Evolutionary conservation across 1,284 basidiomycete species (phyloP).

Genomic region (Bondarzewia mesenterica): DNA sequence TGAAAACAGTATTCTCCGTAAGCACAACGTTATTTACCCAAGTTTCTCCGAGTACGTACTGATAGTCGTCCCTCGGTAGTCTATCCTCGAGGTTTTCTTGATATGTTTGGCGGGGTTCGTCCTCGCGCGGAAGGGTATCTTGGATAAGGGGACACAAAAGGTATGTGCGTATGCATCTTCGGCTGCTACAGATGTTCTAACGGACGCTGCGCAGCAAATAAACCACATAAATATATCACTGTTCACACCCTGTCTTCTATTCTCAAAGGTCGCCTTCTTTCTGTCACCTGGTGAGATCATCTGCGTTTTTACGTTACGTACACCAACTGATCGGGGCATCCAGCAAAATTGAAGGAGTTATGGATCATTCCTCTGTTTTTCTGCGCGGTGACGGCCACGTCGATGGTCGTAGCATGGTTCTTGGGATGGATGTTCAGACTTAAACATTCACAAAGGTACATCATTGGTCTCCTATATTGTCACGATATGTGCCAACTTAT

Average conservation of each 20-base stretch:
- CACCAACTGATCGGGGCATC: conserved; percentile 7
- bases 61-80: conserved; percentile 41
- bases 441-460: conserved; percentile 53
- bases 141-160: conserved; percentile 88
- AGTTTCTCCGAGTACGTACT: neutral
- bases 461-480: neutral
- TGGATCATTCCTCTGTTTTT: conserved; percentile 89
- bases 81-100: conserved; percentile 85
- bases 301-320: neutral
- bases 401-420: conserved; percentile 44
- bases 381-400: conserved; percentile 59
- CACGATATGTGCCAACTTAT: neutral
- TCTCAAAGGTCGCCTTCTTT: conserved; percentile 89
- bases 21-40: conserved; percentile 13
- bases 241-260: conserved; percentile 88
- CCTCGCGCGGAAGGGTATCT: conserved; percentile 71
- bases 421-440: conserved; percentile 46
- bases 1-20: conserved; percentile 49
- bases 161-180: conserved; percentile 29
- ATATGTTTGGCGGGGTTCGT: conserved; percentile 83
- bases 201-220: conserved; percentile 44
- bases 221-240: conserved; percentile 80
- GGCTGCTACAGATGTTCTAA: neutral
- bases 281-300: conserved; percentile 50
- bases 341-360: conserved; percentile 78